Conservation (phyloP, 2,329 filamentous ascomycete genomes). For the Colletotrichum simmondsii region DNA sequence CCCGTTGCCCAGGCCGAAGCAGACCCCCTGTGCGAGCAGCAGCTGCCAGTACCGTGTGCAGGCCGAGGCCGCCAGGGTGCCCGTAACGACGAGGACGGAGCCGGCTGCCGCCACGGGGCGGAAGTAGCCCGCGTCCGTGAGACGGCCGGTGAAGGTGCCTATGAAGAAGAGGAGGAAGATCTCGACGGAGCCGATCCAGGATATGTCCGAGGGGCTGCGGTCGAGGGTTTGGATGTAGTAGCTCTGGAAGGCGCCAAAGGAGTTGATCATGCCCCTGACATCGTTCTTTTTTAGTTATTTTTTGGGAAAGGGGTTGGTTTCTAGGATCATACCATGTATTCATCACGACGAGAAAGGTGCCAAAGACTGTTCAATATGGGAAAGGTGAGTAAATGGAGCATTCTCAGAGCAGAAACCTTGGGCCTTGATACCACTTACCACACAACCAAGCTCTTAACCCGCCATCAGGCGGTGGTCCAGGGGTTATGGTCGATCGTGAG, state of each 20-base stretch:
- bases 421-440: not conserved
- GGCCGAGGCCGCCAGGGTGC: conserved; percentile 56
- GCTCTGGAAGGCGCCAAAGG: not conserved
- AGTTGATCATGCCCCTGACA: not conserved
- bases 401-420: not conserved
- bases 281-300: not conserved
- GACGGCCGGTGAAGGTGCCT: conserved; percentile 53
- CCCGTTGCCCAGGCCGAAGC: conserved; percentile 62
- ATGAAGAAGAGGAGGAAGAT: conserved; percentile 51
- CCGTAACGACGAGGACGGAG: conserved; percentile 49
- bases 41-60: conserved; percentile 58
- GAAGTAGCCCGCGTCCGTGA: conserved; percentile 57
- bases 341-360: not conserved
- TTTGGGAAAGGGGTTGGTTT: not conserved
- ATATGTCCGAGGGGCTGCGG: not conserved
- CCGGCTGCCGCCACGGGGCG: conserved; percentile 52
- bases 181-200: not conserved
- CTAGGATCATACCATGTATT: not conserved
- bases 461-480: not conserved
- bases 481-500: not conserved
- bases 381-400: not conserved
- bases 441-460: not conserved
- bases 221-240: not conserved
- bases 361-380: not conserved
- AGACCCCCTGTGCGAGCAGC: conserved; percentile 61